Evolutionary conservation across 2,329 filamentous ascomycete genomes (phyloP).

Genomic region (Aspergillus jensenii): DNA sequence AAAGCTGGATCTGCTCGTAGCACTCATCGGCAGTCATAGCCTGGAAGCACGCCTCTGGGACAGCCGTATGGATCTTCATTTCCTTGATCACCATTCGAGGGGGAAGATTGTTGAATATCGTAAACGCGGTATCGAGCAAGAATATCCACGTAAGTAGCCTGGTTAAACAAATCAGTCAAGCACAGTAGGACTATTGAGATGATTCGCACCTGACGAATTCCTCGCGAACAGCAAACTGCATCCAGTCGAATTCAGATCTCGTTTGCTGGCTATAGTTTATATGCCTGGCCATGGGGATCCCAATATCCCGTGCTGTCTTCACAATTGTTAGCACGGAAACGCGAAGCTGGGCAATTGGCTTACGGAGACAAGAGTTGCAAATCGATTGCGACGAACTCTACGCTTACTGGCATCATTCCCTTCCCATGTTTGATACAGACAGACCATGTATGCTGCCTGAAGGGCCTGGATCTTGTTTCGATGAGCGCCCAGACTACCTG

Average conservation of each 20-base stretch:
- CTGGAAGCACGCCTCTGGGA: conserved; percentile 40
- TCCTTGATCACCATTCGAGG: conserved; percentile 43
- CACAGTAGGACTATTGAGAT: neutral
- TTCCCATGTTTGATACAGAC: conserved; percentile 43
- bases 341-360: neutral
- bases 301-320: conserved; percentile 33
- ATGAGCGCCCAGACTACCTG: neutral
- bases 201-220: conserved; percentile 33
- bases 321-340: neutral
- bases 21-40: conserved; percentile 34
- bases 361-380: conserved; percentile 38
- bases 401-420: conserved; percentile 34
- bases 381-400: conserved; percentile 37
- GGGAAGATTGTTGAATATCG: conserved; percentile 44
- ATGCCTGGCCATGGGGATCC: conserved; percentile 28
- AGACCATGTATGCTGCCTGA: conserved; percentile 40
- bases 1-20: conserved; percentile 16
- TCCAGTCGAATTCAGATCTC: conserved; percentile 34
- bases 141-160: conserved; percentile 37
- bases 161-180: neutral
- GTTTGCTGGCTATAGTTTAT: conserved; percentile 22
- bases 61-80: conserved; percentile 38
- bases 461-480: conserved; percentile 34
- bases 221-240: conserved; percentile 33
- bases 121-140: conserved; percentile 41